Conservation (phyloP, 1,284 basidiomycete species). For the Austroboletus sp. region DNA sequence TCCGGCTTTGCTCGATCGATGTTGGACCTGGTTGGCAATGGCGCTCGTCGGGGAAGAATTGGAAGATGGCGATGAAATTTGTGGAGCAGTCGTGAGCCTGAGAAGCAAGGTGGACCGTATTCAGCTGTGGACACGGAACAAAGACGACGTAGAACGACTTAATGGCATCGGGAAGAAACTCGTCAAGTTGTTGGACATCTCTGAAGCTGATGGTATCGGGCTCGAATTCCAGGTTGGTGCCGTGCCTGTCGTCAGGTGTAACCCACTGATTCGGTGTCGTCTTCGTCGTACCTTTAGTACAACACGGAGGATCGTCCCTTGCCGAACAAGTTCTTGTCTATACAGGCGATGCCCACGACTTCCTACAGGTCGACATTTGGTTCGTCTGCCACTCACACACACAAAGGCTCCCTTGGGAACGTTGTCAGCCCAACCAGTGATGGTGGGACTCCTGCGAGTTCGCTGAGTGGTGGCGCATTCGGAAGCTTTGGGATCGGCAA, state of each 20-base stretch:
- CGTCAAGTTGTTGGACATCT: conserved; percentile 74
- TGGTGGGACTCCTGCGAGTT: conserved; percentile 17
- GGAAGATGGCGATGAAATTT: conserved; percentile 81
- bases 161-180: conserved; percentile 80
- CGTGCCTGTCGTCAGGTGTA: conserved; percentile 1
- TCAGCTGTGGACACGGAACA: conserved; percentile 80
- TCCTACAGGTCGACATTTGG: conserved; percentile 60
- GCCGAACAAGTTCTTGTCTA: conserved; percentile 73
- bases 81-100: conserved; percentile 84
- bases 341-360: conserved; percentile 59
- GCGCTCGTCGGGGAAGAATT: conserved; percentile 86
- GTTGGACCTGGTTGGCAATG: conserved; percentile 88
- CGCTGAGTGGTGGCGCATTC: conserved; percentile 37
- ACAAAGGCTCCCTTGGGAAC: conserved; percentile 20
- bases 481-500: conserved; percentile 45
- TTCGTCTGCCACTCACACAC: conserved; percentile 17
- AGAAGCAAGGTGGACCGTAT: conserved; percentile 84
- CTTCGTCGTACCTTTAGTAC: conserved; percentile 41
- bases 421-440: conserved; percentile 23
- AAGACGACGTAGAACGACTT: conserved; percentile 75
- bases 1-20: conserved; percentile 71
- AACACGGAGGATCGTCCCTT: conserved; percentile 75
- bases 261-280: conserved; percentile 1
- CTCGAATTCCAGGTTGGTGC: conserved; percentile 77
- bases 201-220: conserved; percentile 71